Base-by-base conservation (phyloP, 805 yeast species). In the Scheffersomyces lignosus region DNA sequence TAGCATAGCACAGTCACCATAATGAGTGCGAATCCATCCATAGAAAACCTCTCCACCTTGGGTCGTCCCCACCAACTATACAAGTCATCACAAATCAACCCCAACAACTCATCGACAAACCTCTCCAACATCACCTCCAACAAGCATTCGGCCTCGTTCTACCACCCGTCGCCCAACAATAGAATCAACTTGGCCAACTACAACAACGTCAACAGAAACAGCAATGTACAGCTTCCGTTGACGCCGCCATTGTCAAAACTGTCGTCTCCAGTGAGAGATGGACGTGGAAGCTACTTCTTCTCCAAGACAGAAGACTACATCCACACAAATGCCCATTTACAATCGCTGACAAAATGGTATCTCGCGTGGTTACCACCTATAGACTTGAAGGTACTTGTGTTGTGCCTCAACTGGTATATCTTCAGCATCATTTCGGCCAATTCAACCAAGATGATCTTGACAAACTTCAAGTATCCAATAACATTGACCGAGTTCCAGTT, bases 401-500 rank as follows among this genome's bases (percentile, higher is more conserved):
- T 86, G 23, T 91, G 98, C 59, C 54, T 75, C 6, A 51, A 73
- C 25, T 91, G 98, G 98, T 91, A 91, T 63, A 53, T 78, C 20
- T 68, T 82, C 7, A 83, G 95, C 22, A 90, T 95, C 7, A 61
- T 90, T 6, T 84, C 96, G 2, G 83, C 83, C 47, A 88, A 87
- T 53, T 71, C 91, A 24, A 81, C 95, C 24, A 91, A 91, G 58
- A 67, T 81, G 31, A 87, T 91, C 32, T 66, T 91, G 41, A 76
- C 70, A 45, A 66, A 69, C 32, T 89, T 83, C 60, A 75, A 75
- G 30, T 86, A 80, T 57, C 96, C 99, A 1, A 80, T 89, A n/a
- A 83, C 96, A 1, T 73, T 93, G 39, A 88, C 97, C 1, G 89
- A 90, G 70, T 64, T 83, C 36, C 98, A 93, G 65, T 91, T 91